Evolutionary conservation across 768 basidiomycete genomes (phyloP), one percentile per base, ranked within the genome.

Genomic region (Rhodotorula graminis): DNA sequence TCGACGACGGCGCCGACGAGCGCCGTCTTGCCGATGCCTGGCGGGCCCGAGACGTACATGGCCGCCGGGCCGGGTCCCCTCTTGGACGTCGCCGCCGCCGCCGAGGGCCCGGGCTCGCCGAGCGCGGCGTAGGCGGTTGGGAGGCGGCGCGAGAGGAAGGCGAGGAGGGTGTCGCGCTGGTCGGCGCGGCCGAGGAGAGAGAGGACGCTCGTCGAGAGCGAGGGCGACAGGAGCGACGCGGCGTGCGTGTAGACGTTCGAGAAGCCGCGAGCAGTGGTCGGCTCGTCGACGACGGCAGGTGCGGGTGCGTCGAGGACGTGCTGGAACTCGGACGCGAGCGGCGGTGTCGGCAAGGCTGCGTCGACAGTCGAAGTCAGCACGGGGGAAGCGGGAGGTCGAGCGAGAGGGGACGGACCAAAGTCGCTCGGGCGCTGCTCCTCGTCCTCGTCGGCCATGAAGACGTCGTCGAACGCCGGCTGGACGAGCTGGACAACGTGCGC

Each of bases 11-110:
- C 83, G 77, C 89, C 88, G 40, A 93, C 86, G 8, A 95, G 83
- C 0, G 91, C 92, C 3, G 91, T 94, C 83, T 95, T 94, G 29
- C 92, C 92, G 6, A 92, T 92, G 2, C 94, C 95, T 8, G 93
- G 93, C 3, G 92, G 87, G 16, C 95, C 95, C 16, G 93, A 94
- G 64, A 97, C 88, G 80, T 94, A 97, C 69, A 95, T 84, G 7
- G 75, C 57, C 16, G 72, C 72, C 0, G 65, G 65, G 2, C 61
- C 70, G 14, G 66, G 60, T 7, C 67, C 47, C n/a, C 29, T 15
- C 11, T 52, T 56, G 2, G 25, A 37, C 5, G 37, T 37, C 37
- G 37, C 4, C 37, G 37, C 37, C 37, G 37, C 4, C 37, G 37
- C 31, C 61, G 67, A 33, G 11, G 18, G 15, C 33, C 46, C 15